Evolutionary conservation across 2,329 filamentous ascomycete genomes (phyloP).

Genomic region (Orbilia blumenaviensis): DNA sequence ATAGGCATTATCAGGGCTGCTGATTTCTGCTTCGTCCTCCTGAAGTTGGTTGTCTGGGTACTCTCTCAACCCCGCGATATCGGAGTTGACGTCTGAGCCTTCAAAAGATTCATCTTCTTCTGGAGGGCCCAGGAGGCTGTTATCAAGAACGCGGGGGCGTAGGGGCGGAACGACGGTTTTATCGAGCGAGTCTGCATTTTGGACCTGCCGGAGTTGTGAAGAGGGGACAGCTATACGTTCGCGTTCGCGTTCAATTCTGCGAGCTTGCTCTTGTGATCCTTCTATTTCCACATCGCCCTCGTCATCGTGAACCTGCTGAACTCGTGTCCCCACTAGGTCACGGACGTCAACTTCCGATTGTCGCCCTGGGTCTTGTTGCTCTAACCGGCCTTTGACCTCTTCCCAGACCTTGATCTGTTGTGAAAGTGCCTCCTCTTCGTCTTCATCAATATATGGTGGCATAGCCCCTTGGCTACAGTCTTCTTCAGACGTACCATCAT

Average conservation of each 20-base stretch:
- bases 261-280: conserved; percentile 48
- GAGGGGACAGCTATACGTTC: conserved; percentile 39
- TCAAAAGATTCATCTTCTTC: conserved; percentile 46
- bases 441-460: conserved; percentile 51
- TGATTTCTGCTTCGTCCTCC: conserved; percentile 51
- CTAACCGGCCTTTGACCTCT: conserved; percentile 45
- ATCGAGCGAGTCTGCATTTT: conserved; percentile 42
- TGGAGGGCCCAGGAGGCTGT: conserved; percentile 44
- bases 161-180: conserved; percentile 33
- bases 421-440: conserved; percentile 38
- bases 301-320: conserved; percentile 28
- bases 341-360: conserved; percentile 43
- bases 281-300: conserved; percentile 54
- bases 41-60: conserved; percentile 32
- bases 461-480: conserved; percentile 48
- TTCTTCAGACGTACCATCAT: conserved; percentile 45
- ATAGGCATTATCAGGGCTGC: conserved; percentile 54
- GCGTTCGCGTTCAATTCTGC: conserved; percentile 37
- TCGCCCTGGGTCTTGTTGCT: conserved; percentile 36
- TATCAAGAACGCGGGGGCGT: conserved; percentile 19
- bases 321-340: conserved; percentile 32
- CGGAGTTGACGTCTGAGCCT: conserved; percentile 43
- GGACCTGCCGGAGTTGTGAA: conserved; percentile 45
- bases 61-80: conserved; percentile 43
- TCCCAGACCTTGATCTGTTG: conserved; percentile 51